phyloP scores from a whole-genome alignment of 108 stramenopile species.

The Aurantiochytrium sp. region DNA sequence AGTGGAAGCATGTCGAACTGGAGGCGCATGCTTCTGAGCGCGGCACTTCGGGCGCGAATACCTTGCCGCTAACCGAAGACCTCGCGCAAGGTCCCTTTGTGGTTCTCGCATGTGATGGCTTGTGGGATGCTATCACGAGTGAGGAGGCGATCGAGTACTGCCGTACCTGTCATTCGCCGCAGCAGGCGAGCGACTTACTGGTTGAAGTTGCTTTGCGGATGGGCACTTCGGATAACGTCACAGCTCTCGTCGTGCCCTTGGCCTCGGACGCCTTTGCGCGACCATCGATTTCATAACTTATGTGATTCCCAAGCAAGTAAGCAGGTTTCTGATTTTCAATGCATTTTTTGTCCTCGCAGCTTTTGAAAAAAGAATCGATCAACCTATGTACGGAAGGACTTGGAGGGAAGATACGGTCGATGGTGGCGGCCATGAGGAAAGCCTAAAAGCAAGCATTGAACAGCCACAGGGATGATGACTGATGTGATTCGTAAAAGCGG shows the following conservation, averaged over 20 bases:
- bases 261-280: not conserved
- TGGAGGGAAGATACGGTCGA: no score
- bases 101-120: slow-evolving; percentile 21
- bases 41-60: not conserved
- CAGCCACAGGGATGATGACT: no score
- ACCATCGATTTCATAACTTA: not conserved
- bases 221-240: slow-evolving; percentile 19
- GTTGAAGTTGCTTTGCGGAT: not conserved
- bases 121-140: slow-evolving; percentile 5
- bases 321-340: no score
- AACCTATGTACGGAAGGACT: no score
- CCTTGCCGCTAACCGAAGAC: not conserved
- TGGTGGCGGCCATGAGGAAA: no score
- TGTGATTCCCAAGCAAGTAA: no score
- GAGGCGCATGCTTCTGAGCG: not conserved
- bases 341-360: no score
- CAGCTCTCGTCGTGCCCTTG: not conserved
- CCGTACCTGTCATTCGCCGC: not conserved
- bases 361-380: no score
- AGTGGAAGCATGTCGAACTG: not conserved
- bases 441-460: no score
- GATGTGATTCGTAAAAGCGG: no score
- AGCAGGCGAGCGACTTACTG: not conserved
- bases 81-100: not conserved
- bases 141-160: slow-evolving; percentile 8